Conservation (phyloP, 2,329 filamentous ascomycete species). For the Hypoxylon sp. region DNA sequence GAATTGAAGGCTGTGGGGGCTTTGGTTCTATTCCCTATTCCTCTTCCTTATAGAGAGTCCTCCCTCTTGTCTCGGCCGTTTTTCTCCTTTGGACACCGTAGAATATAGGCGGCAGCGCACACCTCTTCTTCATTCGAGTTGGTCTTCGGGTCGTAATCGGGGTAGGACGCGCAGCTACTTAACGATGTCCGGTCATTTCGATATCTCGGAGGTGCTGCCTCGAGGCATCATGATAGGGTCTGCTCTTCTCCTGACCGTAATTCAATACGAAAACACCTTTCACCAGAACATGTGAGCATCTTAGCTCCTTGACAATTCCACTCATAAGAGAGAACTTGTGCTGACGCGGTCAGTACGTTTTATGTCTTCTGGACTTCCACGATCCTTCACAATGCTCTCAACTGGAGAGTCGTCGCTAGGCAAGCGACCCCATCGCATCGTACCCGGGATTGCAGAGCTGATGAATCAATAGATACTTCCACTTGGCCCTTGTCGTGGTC, state of each 20-base stretch:
- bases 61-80: neutral
- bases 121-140: neutral
- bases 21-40: neutral
- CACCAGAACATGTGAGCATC: constrained; percentile 36
- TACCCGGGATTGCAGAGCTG: constrained; percentile 2
- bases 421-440: neutral
- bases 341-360: constrained; percentile 30
- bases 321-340: neutral
- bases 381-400: constrained; percentile 21
- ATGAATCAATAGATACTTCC: constrained; percentile 17
- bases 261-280: constrained; percentile 19
- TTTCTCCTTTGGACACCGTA: neutral
- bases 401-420: constrained; percentile 28
- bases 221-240: constrained; percentile 37
- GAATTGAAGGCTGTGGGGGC: neutral
- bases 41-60: constrained; percentile 2
- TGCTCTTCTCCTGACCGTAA: constrained; percentile 27
- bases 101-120: neutral
- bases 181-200: neutral
- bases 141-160: neutral
- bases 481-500: constrained; percentile 11
- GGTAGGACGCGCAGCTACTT: neutral
- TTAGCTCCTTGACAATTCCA: neutral
- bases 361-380: constrained; percentile 30
- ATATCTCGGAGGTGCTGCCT: constrained; percentile 20